Evolutionary conservation across 495 filamentous ascomycete species (phyloP), one percentile per base, ranked within the genome.

Genomic region (Terfezia claveryi): DNA sequence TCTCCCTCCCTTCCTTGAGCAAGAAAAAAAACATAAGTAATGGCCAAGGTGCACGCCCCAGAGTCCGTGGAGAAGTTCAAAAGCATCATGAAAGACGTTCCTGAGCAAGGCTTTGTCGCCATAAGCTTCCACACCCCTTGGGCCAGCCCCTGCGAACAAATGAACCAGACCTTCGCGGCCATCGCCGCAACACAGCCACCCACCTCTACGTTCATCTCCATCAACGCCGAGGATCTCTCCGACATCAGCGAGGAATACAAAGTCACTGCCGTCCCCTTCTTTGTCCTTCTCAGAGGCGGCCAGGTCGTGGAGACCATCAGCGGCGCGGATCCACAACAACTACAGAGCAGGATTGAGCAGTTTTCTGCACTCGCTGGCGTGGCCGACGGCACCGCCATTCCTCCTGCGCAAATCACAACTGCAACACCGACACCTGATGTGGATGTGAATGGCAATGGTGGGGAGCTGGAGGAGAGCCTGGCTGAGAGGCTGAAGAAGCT

Each of bases 81-180:
- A 38, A 61, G 74, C 37, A 73, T 82, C 65, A 66, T 84, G 55
- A 67, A 73, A 51, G 71, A 79, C 17, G 74, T 88, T 14, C 76
- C 83, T 0, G 61, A 79, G 5, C 73, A 79, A 7, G 74, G 82
- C 10, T 76, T 94, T 38, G 70, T 84, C 51, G 77, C 94, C 61
- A 76, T 94, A 61, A 94, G 87, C 67, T 96, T 96, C 72, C 81
- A 94, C 69, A 83, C 92, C 0, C 82, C 87, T 62, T 96, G 92
- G 91, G 91, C 92, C n/a, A 85, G 83, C 36, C 91, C 87, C 11
- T 96, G 91, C 72, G 75, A 82, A 54, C 87, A 94, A 69, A 94
- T 94, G 87, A 76, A 77, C 38, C 20, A 58, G 59, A 81, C 94
- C 55, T 80, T 99, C 56, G 70, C 74, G 62, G 80, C 85, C 36